Base-by-base conservation (phyloP, 345 rosid species). In the Hibiscus tridactylites region DNA sequence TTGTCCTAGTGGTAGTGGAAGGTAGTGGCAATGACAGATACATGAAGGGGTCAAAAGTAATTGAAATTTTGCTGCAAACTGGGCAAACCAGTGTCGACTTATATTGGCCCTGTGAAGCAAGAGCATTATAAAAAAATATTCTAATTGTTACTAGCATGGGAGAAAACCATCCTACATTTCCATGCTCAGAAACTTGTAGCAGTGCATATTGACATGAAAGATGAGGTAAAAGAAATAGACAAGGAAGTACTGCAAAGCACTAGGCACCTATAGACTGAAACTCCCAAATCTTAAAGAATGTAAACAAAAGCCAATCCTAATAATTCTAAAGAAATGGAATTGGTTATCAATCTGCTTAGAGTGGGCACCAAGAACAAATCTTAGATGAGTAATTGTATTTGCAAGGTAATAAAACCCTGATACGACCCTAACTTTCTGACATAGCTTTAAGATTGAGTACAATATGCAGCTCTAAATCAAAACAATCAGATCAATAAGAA, bases 31-130 rank as follows among this genome's bases (percentile, higher is more conserved):
- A 73, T 16, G 97, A 83, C 71, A 94, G 82, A 79, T 91, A 90
- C 98, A 94, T 94, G 77, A 94, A 91, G 54, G 98, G 98, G 74
- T 94, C 98, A 76, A 90, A 94, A 33, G 97, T 94, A 78, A 91
- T 80, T 46, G 98, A 94, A 72, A 89, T 82, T 79, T 94, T 90
- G 75, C 86, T 78, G 80, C 98, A 94, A 72, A 71, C 80, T 73
- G 97, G 97, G 76, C 98, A 94, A 63, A 88, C 97, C 66, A 94
- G 79, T 11, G 98, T 94, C 9, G 98, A 94, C 81, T 91, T 94
- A 74, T 94, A 94, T 84, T 94, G 98, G 63, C 98, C 97, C 98
- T 94, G 93, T 74, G 71, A 69, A 57, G 71, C 60, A 68, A 52
- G 60, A 52, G n/a, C 39, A 68, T 68, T 29, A 60, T 74, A 21